A percentile compares a stretch with the other conserved stretches of the same genome.
Evolutionary conservation across 208 protist species (phyloP).

Genomic region (Leishmania turanica): DNA sequence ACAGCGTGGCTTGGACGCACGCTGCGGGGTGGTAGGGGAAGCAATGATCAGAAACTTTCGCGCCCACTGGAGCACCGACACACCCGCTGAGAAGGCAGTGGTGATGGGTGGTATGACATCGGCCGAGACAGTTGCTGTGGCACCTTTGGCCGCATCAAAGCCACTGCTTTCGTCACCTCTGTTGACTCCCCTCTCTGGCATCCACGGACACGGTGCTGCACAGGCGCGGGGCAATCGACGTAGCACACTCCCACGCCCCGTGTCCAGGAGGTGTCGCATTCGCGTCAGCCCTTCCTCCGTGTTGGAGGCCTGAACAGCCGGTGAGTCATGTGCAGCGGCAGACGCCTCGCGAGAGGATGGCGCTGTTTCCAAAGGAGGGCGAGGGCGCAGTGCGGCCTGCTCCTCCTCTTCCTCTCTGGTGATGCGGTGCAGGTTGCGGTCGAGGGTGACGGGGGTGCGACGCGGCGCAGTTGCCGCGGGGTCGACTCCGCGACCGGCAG

Average conservation of each 20-base stretch:
- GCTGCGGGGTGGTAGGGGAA: neutral
- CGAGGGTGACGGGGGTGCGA: conserved; percentile 29
- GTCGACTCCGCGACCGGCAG: neutral
- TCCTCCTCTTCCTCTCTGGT: conserved; percentile 19
- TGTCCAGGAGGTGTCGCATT: conserved; percentile 34
- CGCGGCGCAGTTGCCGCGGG: conserved; percentile 11
- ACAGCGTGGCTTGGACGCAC: neutral
- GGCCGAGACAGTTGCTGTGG: too few species aligned
- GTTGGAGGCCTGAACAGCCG: neutral
- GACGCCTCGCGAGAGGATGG: neutral
- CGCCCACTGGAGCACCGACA: conserved; percentile 35
- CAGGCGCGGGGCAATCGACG: conserved; percentile 31
- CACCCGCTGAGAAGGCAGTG: neutral
- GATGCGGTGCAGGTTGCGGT: conserved; percentile 16
- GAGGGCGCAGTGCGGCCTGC: neutral
- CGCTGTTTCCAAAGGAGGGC: neutral
- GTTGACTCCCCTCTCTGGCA: neutral
- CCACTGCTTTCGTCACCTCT: neutral
- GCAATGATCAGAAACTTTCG: conserved; percentile 39
- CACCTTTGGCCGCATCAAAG: neutral
- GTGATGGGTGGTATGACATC: conserved; percentile 11
- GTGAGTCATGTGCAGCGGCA: neutral
- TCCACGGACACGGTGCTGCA: conserved; percentile 19
- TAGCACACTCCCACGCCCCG: conserved; percentile 23
- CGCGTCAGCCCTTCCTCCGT: conserved; percentile 10